These are phyloP conservation scores for Musa acuminata DNA, from an alignment of 176 grass and related monocot species.

Conservation along the genomic window DNA sequence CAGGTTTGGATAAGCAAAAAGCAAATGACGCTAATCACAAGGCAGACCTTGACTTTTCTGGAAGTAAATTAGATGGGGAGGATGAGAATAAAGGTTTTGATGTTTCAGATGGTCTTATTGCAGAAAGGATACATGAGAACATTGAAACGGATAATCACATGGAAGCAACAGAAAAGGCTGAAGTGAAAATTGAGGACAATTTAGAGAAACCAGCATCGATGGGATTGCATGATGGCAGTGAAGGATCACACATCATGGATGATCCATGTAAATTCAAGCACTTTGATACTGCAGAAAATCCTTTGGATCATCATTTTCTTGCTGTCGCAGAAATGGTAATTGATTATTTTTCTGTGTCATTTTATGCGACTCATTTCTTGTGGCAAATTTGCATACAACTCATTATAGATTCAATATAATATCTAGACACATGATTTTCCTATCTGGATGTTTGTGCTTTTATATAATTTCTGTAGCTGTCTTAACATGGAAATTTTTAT, in stretches of 20 bases:
- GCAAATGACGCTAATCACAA: constrained; percentile 44
- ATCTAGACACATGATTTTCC: neutral
- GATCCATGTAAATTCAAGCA: constrained; percentile 61
- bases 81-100: constrained; percentile 29
- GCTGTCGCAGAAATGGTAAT: constrained; percentile 42
- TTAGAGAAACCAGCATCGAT: constrained; percentile 24
- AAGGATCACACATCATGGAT: neutral
- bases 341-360: constrained; percentile 1
- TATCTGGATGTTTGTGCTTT: neutral
- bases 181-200: constrained; percentile 27
- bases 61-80: constrained; percentile 22
- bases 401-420: neutral
- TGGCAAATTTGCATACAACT: neutral
- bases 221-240: constrained; percentile 22
- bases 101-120: constrained; percentile 31
- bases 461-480: constrained; percentile 1
- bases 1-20: constrained; percentile 41
- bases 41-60: constrained; percentile 41
- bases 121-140: neutral
- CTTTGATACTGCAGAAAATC: constrained; percentile 76
- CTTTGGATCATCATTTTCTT: constrained; percentile 72
- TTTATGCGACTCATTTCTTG: constrained; percentile 4
- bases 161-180: constrained; percentile 11
- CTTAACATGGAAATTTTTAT: neutral
- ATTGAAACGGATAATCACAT: constrained; percentile 20